Base-by-base conservation (phyloP, 352 stramenopile species). In the Pythium oligandrum region DNA sequence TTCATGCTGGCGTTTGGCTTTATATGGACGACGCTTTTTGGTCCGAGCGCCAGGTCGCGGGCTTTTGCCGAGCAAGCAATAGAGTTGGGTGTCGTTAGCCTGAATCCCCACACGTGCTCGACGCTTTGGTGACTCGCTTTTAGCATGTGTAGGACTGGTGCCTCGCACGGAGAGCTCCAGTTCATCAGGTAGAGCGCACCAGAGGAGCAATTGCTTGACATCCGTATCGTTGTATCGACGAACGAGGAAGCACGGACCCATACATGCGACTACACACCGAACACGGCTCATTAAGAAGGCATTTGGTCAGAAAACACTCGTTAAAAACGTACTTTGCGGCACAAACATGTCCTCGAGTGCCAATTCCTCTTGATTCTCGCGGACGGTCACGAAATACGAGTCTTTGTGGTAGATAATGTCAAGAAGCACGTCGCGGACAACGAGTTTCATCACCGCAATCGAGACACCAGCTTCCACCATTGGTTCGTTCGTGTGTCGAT, bases 371-470 rank as follows among this genome's bases (percentile, higher is more conserved):
- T 44, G 48, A 17, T 85, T 86, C 3, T 83, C 78, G 8, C 75
- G 61, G 30, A 88, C 44, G 11, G 73, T 73, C 17, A 71, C 66
- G 6, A 73, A 86, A 42, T 88, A 86, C 61, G 75, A 88, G 62
- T 85, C 66, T 12, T 64, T 57, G n/a, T 63, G 67, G 60, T 80
- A 86, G 26, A 86, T 64, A 4, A 86, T 61, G 40, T 88, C 75
- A 0, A 88, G 57, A n/a, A 86, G 48, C 44, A 88, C 78, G 0
- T 63, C 78, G 3, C 78, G 68, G n/a, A 88, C 62, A 26, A 86
- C 75, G 4, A 85, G 64, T 43, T 88, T 88, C 71, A 88, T 85
- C 9, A 88, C 75, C 9, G 85, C 47, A 12, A 88, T 59, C 26
- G 74, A 57, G 33, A 86, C 67, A 0, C 75, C 73, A 1, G 75